Base-by-base conservation (phyloP, 805 yeast genomes). In the baker's yeast (Saccharomyces cerevisiae) region DNA sequence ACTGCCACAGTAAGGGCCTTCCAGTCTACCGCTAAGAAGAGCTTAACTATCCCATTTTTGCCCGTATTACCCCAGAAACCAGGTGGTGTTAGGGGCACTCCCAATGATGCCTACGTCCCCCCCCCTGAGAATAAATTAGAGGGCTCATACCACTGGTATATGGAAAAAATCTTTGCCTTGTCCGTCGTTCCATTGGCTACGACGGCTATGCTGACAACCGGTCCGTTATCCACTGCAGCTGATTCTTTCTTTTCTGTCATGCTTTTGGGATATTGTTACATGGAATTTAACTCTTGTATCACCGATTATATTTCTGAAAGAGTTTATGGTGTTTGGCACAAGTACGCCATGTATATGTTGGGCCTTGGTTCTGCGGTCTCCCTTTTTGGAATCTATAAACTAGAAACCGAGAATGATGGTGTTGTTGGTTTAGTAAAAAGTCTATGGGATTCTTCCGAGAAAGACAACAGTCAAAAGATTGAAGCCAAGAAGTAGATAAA, bases 81-180 rank as follows among this genome's bases (percentile, higher is more conserved):
- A 47, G 98, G 97, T 41, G 78, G 86, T 69, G 84, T 92, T 54
- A 84, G 84, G 49, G 98, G 97, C n/a, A 83, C 91, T 6, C 96
- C 91, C 50, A 94, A 92, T 71, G 98, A 94, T 58, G 90, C 98
- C 14, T 86, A 78, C 64, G 73, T 75, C 32, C 74, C 81, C 14
- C 97, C 97, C 43, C 70, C 76, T 46, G 69, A 83, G 4, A 76
- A 80, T 64, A 80, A 77, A 59, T 66, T 76, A 51, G 91, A 89
- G 65, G 97, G 98, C 49, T 87, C 95, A 26, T 79, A 82, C 69
- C 98, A 91, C 76, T 92, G 99, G 99, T 76, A 87, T n/a, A 83
- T 84, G 63, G 99, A 92, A 76, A 81, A 88, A 61, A 64, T 81
- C 4, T 73, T 89, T 36, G 78, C 95, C 3, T 69, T 85, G 17